phyloP scores from a whole-genome alignment of 108 stramenopile genomes.

The Conticribra guillardii region DNA sequence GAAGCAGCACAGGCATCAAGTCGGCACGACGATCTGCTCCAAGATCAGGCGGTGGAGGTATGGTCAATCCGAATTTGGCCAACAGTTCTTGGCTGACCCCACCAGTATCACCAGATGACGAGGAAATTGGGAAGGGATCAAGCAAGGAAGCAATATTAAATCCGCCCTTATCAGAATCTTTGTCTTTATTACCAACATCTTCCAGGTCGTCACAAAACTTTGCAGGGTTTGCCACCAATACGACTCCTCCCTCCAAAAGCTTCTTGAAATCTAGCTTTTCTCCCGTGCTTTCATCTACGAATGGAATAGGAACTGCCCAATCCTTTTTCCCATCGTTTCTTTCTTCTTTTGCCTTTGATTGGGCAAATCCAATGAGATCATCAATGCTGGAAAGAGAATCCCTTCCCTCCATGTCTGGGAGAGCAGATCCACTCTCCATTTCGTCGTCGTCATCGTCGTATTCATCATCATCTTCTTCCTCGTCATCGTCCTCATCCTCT shows the following conservation, averaged over 20 bases:
- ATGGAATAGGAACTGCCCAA: slow-evolving; percentile 63
- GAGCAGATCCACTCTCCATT: slow-evolving; percentile 29
- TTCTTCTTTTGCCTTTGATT: slow-evolving; percentile 47
- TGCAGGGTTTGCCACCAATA: slow-evolving; percentile 78
- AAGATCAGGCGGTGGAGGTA: slow-evolving; percentile 75
- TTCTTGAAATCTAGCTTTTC: slow-evolving; percentile 37
- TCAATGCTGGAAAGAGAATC: slow-evolving; percentile 57
- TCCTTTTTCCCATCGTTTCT: slow-evolving; percentile 28
- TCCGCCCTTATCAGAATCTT: slow-evolving; percentile 5
- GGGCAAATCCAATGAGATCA: slow-evolving; percentile 66
- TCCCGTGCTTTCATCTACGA: slow-evolving; percentile 30
- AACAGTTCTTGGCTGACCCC: slow-evolving; percentile 54
- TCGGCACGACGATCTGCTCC: slow-evolving; percentile 86
- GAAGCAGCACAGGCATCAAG: slow-evolving; percentile 73
- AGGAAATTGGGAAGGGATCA: slow-evolving; percentile 40
- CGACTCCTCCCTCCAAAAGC: slow-evolving; percentile 57
- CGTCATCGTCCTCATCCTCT: slow-evolving; percentile 56
- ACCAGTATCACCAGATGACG: slow-evolving; percentile 4
- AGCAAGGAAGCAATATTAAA: slow-evolving; percentile 36
- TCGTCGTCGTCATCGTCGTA: slow-evolving; percentile 40
- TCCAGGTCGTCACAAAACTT: slow-evolving; percentile 68
- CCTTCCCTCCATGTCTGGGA: slow-evolving; percentile 38
- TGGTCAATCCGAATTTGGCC: slow-evolving; percentile 77
- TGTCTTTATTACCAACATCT: slow-evolving; percentile 12
- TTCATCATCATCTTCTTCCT: slow-evolving; percentile 36